A percentile compares a stretch with the other conserved stretches of the same genome.
These are phyloP conservation scores for Stephanodiscus minutulus DNA, from an alignment of 108 stramenopile species.

Conservation along the genomic window DNA sequence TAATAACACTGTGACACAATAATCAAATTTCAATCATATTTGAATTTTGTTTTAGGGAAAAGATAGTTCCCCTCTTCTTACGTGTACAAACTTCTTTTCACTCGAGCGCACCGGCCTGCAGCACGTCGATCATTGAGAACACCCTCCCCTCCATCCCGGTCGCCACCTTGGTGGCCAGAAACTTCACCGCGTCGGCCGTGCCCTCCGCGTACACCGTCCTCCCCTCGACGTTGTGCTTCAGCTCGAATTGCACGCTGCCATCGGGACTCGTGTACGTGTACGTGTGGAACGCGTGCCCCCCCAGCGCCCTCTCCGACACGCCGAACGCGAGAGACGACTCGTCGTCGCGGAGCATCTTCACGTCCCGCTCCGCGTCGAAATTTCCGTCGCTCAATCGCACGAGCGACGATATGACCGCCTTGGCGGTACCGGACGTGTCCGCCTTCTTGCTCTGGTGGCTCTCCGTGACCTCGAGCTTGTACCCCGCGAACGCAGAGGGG, in stretches of 20 bases:
- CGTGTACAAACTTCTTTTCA: conserved; percentile 30
- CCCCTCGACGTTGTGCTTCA: conserved; percentile 97
- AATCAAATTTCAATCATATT: too few species aligned
- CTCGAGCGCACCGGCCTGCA: conserved; percentile 85
- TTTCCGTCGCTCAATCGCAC: conserved; percentile 68
- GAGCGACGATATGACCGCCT: conserved; percentile 91
- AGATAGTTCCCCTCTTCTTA: too few species aligned
- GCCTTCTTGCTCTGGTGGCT: conserved; percentile 97
- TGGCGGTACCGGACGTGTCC: conserved; percentile 98
- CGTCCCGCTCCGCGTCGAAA: conserved; percentile 82
- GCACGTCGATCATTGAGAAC: conserved; percentile 89
- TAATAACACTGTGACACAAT: too few species aligned
- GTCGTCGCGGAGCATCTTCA: conserved; percentile 89
- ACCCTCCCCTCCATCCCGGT: conserved; percentile 71
- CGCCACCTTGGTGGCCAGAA: conserved; percentile 80
- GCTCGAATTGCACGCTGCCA: conserved; percentile 92
- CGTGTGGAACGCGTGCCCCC: conserved; percentile 98
- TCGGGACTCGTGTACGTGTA: conserved; percentile 93
- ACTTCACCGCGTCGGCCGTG: conserved; percentile 96
- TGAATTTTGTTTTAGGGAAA: too few species aligned
- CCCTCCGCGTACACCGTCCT: conserved; percentile 98
- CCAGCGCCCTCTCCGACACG: conserved; percentile 88
- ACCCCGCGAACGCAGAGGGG: conserved; percentile 92
- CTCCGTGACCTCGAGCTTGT: conserved; percentile 90
- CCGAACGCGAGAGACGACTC: conserved; percentile 88